These are phyloP conservation scores for Psidium friedrichsthalianum DNA, from an alignment of 345 rosid species.

Conservation along the genomic window DNA sequence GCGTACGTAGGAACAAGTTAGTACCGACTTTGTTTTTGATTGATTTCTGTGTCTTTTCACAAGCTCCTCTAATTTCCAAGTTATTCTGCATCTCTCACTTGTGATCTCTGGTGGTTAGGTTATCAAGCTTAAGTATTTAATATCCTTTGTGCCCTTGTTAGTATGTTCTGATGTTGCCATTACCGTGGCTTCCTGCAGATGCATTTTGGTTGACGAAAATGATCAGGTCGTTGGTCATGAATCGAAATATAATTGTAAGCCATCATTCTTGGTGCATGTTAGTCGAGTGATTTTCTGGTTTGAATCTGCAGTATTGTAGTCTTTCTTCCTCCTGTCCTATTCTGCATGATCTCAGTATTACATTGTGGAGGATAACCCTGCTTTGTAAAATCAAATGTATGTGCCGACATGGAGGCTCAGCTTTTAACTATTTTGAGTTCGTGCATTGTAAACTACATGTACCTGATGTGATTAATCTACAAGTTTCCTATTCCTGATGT, in stretches of 20 bases:
- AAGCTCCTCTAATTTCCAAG: background rate
- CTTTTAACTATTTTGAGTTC: background rate
- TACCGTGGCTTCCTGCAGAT: slow-evolving; percentile 33
- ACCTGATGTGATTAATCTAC: background rate
- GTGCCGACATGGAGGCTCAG: background rate
- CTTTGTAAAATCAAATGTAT: background rate
- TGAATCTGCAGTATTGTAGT: background rate
- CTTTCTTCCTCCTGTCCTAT: background rate
- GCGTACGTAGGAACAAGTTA: background rate
- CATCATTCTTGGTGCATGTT: background rate
- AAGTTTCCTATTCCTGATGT: background rate
- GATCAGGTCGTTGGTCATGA: slow-evolving; percentile 79
- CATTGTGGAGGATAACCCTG: background rate
- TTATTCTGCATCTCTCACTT: background rate
- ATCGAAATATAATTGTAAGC: slow-evolving; percentile 81
- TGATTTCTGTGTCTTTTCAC: background rate
- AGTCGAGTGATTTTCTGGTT: background rate
- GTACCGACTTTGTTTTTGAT: background rate
- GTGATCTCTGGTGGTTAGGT: background rate
- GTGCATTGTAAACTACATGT: background rate
- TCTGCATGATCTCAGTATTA: background rate
- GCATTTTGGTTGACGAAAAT: slow-evolving; percentile 85
- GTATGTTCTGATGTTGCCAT: background rate
- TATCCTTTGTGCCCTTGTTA: background rate
- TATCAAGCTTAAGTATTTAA: background rate